These are phyloP conservation scores for Nectriaceae sp. DNA, from an alignment of 2,329 filamentous ascomycete species.

Conservation along the genomic window DNA sequence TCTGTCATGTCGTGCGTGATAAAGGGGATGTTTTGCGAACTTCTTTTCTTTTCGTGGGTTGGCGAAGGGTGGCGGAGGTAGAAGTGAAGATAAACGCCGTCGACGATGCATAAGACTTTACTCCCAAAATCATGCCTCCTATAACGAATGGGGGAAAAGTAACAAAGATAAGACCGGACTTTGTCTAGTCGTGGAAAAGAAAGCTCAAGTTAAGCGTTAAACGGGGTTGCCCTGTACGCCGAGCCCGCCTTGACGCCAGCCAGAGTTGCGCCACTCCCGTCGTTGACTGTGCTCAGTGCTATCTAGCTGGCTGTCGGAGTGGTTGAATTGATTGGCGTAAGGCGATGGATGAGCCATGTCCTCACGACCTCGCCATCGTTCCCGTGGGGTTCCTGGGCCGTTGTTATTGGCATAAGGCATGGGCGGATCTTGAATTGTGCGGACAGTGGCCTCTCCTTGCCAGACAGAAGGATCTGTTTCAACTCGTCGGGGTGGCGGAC, in stretches of 20 bases:
- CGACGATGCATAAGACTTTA: conserved; percentile 41
- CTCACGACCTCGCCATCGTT: conserved; percentile 50
- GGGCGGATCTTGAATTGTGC: conserved; percentile 69
- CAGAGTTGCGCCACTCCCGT: conserved; percentile 61
- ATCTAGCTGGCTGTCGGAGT: conserved; percentile 43
- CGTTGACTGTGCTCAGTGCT: conserved; percentile 45
- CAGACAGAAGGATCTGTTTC: conserved; percentile 86
- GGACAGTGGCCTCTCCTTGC: conserved; percentile 82
- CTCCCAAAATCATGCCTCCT: conserved; percentile 34
- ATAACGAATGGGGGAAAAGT: conserved; percentile 21
- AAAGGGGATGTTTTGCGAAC: conserved; percentile 15
- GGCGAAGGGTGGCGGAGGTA: conserved; percentile 14
- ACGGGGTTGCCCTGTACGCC: conserved; percentile 50
- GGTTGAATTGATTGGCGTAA: conserved; percentile 48
- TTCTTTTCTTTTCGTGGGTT: conserved; percentile 19
- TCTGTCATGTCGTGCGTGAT: conserved; percentile 22
- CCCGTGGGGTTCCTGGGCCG: conserved; percentile 50
- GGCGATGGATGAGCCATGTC: conserved; percentile 41
- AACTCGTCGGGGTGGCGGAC: conserved; percentile 62
- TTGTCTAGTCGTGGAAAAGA: conserved; percentile 18
- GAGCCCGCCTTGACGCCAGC: conserved; percentile 52
- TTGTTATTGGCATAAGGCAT: conserved; percentile 37
- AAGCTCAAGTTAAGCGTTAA: conserved; percentile 24
- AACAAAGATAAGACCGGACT: conserved; percentile 17
- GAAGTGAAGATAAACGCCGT: conserved; percentile 35